Percentiles rank a stretch among this genome's conserved stretches.
Conservation (phyloP, 108 stramenopile genomes). For the Stephanodiscus minutulus region DNA sequence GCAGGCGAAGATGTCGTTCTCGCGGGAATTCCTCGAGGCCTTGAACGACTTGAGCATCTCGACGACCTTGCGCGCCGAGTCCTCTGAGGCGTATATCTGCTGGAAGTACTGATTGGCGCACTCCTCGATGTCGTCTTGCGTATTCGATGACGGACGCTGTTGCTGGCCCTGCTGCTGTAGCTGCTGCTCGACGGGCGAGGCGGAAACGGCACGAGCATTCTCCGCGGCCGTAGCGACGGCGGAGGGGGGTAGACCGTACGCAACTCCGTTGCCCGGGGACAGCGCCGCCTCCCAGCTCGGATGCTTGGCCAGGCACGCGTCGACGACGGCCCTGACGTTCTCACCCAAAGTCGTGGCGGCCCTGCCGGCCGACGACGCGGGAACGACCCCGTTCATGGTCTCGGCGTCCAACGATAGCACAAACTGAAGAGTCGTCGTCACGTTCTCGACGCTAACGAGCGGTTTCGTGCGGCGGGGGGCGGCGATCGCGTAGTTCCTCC, state of each 20-base stretch:
- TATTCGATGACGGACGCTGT: conserved; percentile 31
- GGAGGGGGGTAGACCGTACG: conserved; percentile 27
- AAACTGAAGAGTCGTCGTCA: conserved; percentile 60
- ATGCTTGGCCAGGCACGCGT: conserved; percentile 62
- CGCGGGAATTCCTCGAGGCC: conserved; percentile 83
- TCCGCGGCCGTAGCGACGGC: conserved; percentile 5
- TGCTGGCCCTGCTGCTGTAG: too few relatives aligned
- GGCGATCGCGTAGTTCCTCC: conserved; percentile 62
- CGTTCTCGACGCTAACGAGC: conserved; percentile 80
- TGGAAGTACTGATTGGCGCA: conserved; percentile 96
- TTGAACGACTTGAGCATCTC: conserved; percentile 96
- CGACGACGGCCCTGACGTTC: conserved; percentile 67
- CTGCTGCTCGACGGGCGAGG: conserved; percentile 12
- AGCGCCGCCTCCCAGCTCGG: conserved; percentile 36
- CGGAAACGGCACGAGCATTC: neutral
- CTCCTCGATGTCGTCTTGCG: conserved; percentile 93
- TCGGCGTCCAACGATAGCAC: conserved; percentile 57
- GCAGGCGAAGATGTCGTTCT: conserved; percentile 98
- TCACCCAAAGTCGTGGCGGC: conserved; percentile 58
- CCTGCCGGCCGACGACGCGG: conserved; percentile 29
- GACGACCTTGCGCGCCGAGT: conserved; percentile 93
- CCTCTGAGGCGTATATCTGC: conserved; percentile 95
- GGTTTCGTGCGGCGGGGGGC: conserved; percentile 53
- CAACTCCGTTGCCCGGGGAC: conserved; percentile 22
- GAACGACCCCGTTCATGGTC: conserved; percentile 55